Evolutionary conservation across 805 yeast species (phyloP).

Genomic region (Teunomyces pallodes): DNA sequence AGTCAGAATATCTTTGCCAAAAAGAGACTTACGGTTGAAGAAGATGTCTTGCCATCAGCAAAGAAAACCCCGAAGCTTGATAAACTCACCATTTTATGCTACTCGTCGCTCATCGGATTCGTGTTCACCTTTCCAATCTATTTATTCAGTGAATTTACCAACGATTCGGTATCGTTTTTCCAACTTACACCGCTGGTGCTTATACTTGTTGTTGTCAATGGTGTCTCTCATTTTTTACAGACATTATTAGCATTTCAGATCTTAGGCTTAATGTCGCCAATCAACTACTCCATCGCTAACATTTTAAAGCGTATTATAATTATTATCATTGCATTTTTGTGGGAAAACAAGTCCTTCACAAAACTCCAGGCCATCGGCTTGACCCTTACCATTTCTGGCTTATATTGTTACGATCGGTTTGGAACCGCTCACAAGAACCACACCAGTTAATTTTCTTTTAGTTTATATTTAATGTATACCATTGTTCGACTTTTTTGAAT

Average conservation of each 20-base stretch:
- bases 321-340: slow-evolving; percentile 60
- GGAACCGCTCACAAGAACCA: slow-evolving; percentile 20
- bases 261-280: slow-evolving; percentile 69
- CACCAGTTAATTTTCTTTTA: neutral
- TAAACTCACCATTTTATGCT: slow-evolving; percentile 67
- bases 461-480: neutral
- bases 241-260: slow-evolving; percentile 74
- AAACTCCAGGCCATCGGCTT: slow-evolving; percentile 36
- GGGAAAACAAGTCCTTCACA: slow-evolving; percentile 50
- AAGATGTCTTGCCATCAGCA: slow-evolving; percentile 20
- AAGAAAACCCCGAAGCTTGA: slow-evolving; percentile 48
- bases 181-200: slow-evolving; percentile 32
- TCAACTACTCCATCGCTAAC: slow-evolving; percentile 76
- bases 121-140: slow-evolving; percentile 65
- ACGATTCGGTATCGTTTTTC: slow-evolving; percentile 23
- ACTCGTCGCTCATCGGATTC: slow-evolving; percentile 71
- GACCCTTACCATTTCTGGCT: slow-evolving; percentile 35
- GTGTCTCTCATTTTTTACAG: slow-evolving; percentile 67
- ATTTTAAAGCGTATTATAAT: slow-evolving; percentile 72
- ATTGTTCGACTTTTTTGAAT: neutral
- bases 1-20: slow-evolving; percentile 81
- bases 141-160: slow-evolving; percentile 49
- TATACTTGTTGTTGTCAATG: slow-evolving; percentile 54
- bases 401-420: slow-evolving; percentile 43
- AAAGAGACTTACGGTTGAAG: slow-evolving; percentile 52